Evolutionary conservation across 306 rosid species (phyloP).

Genomic region (Astragalus glycyphyllos): DNA sequence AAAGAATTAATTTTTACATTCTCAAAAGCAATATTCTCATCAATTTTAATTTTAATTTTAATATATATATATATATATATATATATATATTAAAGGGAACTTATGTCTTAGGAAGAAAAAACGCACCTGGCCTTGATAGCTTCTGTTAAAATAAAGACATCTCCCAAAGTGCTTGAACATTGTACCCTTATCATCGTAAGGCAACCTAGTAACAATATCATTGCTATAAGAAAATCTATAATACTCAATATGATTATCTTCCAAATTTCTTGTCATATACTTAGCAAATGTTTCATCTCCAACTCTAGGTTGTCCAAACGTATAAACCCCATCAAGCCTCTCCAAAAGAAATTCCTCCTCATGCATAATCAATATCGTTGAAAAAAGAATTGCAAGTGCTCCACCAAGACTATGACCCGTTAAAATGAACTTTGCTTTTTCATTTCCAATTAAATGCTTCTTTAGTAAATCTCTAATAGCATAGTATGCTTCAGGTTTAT

Average conservation of each 20-base stretch:
- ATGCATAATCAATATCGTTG: slow-evolving; percentile 53
- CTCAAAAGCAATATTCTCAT: too few relatives aligned
- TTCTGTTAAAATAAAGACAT: slow-evolving; percentile 53
- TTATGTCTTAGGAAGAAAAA: too few relatives aligned
- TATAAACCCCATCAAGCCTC: slow-evolving; percentile 69
- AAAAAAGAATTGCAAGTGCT: slow-evolving; percentile 57
- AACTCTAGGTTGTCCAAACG: slow-evolving; percentile 79
- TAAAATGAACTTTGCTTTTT: slow-evolving; percentile 45
- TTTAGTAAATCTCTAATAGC: slow-evolving; percentile 47
- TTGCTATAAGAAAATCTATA: slow-evolving; percentile 62
- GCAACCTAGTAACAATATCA: slow-evolving; percentile 67
- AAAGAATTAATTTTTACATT: too few relatives aligned
- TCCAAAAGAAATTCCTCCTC: slow-evolving; percentile 52
- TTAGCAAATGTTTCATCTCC: slow-evolving; percentile 53
- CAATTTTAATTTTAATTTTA: too few relatives aligned
- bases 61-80: too few relatives aligned
- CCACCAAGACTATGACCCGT: slow-evolving; percentile 69
- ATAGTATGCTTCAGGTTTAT: slow-evolving; percentile 52
- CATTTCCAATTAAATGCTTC: slow-evolving; percentile 24
- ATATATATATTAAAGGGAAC: too few relatives aligned
- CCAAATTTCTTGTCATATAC: slow-evolving; percentile 54
- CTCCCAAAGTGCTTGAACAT: slow-evolving; percentile 72
- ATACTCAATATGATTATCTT: slow-evolving; percentile 45
- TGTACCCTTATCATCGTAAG: slow-evolving; percentile 49
- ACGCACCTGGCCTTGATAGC: slow-evolving; percentile 53